Evolutionary conservation across 164 flowering plant genomes (phyloP).

Genomic region (Vitis amurensis): DNA sequence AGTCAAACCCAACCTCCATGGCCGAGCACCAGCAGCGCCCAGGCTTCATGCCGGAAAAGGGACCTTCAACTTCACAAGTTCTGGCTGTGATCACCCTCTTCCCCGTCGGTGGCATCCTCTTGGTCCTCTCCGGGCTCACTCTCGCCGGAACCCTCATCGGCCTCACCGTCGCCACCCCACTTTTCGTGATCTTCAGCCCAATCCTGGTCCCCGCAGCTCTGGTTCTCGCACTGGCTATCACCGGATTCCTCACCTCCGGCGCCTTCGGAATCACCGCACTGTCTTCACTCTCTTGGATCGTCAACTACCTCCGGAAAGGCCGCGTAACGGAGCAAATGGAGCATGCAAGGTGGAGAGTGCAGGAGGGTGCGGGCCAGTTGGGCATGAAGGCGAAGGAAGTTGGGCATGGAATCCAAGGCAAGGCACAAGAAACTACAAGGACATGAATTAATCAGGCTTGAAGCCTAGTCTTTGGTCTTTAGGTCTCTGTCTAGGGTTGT

Average conservation of each 20-base stretch:
- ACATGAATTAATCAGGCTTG: neutral
- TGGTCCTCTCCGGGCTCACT: conserved; percentile 60
- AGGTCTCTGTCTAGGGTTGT: too few relatives aligned
- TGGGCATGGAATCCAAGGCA: conserved; percentile 36
- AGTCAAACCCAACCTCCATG: too few relatives aligned
- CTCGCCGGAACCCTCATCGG: conserved; percentile 58
- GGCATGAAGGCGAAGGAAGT: conserved; percentile 51
- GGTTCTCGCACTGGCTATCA: conserved; percentile 43
- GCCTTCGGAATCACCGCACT: conserved; percentile 72
- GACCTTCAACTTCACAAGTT: conserved; percentile 46
- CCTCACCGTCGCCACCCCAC: conserved; percentile 57
- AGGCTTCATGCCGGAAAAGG: conserved; percentile 20
- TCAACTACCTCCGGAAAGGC: conserved; percentile 35
- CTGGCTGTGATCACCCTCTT: conserved; percentile 55
- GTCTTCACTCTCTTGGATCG: conserved; percentile 64
- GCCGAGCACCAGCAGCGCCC: conserved; percentile 7
- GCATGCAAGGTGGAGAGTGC: conserved; percentile 34
- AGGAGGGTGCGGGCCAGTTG: conserved; percentile 41
- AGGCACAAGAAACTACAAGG: conserved; percentile 24
- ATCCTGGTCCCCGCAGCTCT: conserved; percentile 71
- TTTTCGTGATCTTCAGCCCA: conserved; percentile 79
- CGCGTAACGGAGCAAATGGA: conserved; percentile 35
- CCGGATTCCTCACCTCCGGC: conserved; percentile 73
- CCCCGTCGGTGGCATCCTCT: conserved; percentile 74
- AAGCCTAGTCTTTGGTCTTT: neutral